Percentiles rank a stretch among this genome's conserved stretches.
Evolutionary conservation across 352 stramenopile species (phyloP).

Genomic region (Phytophthora idaei): DNA sequence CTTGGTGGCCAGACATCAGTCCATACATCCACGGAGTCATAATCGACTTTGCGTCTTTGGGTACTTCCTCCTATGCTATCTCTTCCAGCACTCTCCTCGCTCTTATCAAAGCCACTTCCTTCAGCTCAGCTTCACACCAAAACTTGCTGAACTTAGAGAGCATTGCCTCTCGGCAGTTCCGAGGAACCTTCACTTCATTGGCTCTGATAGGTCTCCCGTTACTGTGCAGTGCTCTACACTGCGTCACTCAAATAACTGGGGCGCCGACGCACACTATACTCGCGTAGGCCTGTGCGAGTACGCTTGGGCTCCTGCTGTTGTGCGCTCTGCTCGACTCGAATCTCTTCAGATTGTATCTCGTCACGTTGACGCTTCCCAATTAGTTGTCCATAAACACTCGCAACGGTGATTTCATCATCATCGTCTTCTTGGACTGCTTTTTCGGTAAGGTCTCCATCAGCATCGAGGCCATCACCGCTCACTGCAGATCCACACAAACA

Average conservation of each 20-base stretch:
- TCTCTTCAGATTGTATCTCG: background rate
- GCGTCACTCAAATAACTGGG: background rate
- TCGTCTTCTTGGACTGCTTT: background rate
- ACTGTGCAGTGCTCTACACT: background rate
- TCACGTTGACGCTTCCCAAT: background rate
- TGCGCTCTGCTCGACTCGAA: background rate
- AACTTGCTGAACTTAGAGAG: background rate
- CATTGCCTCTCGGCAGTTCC: background rate
- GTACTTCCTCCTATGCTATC: background rate
- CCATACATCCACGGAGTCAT: constrained; percentile 4
- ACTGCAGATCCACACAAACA: background rate
- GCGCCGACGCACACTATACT: background rate
- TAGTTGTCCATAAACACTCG: background rate
- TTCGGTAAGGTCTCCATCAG: background rate
- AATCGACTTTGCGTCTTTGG: constrained; percentile 7
- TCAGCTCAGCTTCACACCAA: background rate
- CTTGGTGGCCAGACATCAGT: background rate
- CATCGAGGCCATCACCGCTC: background rate
- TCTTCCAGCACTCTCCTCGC: background rate
- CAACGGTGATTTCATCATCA: background rate
- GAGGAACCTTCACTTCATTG: background rate
- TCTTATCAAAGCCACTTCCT: constrained; percentile 1
- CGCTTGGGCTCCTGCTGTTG: background rate
- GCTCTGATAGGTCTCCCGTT: background rate
- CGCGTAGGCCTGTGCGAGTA: background rate